Evolutionary conservation across 2,329 filamentous ascomycete species (phyloP), one percentile per base, ranked within the genome.

Genomic region (Ciborinia camelliae): DNA sequence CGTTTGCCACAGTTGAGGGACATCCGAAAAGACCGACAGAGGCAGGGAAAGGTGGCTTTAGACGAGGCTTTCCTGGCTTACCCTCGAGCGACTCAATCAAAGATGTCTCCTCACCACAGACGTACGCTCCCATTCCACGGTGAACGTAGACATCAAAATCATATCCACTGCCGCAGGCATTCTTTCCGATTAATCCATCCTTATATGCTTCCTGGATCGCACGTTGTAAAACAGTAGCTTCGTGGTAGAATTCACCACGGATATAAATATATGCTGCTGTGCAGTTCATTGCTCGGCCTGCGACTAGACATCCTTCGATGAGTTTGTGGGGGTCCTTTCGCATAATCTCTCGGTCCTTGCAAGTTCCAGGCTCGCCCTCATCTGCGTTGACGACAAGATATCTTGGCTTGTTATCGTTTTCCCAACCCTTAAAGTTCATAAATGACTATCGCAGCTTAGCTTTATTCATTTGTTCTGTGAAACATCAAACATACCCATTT

Each of bases 381-480:
- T 99, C 95, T 71, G 95, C 95, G 76, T 99, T 99, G 81, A 99
- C 92, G 68, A 99, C 94, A 63, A 99, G 84, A 77, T 99, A 99
- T 75, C 95, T 89, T 70, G 95, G 95, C 81, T 96, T 96, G 73
- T 80, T 90, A 78, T 98, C 95, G 81, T 99, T 96, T 75, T 99
- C 94, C 95, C 95, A 99, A 74, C 92, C 95, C 81, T 97, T 97
- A 84, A 94, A 93, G 84, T 99, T 99, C 95, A 99, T 99, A 80
- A 99, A 99, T 58, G 93, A 97, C 92, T 96, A 75, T 50, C 39
- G 26, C 67, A 54, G 68, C 66, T 64, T 50, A 64, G 43, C 45
- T 51, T 69, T 59, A 74, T 67, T 60, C 28, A 48, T 28, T 54
- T 66, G n/a, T 23, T 14, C 28, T 20, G 39, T 45, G 32, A 32